A percentile compares a stretch with the other conserved stretches of the same genome.
phyloP scores from a whole-genome alignment of 2,329 filamentous ascomycete genomes.

The Ophiostoma ulmi region DNA sequence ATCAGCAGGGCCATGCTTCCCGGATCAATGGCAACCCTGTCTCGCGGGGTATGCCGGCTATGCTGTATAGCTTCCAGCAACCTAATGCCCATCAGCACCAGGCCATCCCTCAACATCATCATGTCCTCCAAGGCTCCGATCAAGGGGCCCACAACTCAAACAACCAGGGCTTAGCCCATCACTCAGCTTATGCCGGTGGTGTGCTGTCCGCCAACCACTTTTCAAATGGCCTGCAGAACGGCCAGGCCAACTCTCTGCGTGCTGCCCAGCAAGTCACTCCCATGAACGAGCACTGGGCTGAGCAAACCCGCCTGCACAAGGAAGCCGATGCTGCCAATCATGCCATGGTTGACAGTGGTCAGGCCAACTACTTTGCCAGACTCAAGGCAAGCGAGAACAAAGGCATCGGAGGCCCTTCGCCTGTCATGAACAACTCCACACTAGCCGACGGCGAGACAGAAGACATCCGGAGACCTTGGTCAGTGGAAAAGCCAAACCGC shows the following conservation, averaged over 20 bases:
- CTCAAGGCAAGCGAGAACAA: conserved; percentile 66
- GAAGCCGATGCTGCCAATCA: conserved; percentile 67
- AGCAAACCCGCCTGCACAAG: conserved; percentile 76
- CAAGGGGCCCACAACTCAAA: conserved; percentile 52
- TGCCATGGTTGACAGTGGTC: conserved; percentile 64
- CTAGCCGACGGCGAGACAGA: conserved; percentile 51
- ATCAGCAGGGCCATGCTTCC: conserved; percentile 67
- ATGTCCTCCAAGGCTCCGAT: conserved; percentile 51
- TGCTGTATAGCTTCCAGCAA: conserved; percentile 67
- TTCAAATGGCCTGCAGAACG: conserved; percentile 52
- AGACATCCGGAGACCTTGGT: conserved; percentile 53
- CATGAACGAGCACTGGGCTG: conserved; percentile 71
- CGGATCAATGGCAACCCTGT: conserved; percentile 68
- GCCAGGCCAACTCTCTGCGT: conserved; percentile 33
- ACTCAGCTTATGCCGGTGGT: conserved; percentile 58
- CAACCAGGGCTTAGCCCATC: conserved; percentile 52
- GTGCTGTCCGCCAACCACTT: conserved; percentile 62
- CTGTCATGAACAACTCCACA: conserved; percentile 45
- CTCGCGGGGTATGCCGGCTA: conserved; percentile 50
- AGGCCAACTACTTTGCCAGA: conserved; percentile 66
- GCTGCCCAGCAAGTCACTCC: conserved; percentile 36
- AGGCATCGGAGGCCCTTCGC: conserved; percentile 54
- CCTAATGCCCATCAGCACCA: conserved; percentile 58
- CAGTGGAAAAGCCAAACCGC: conserved; percentile 62
- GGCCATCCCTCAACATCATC: conserved; percentile 60